phyloP scores from a whole-genome alignment of 2,329 filamentous ascomycete species.

The Pseudogymnoascus sp. region DNA sequence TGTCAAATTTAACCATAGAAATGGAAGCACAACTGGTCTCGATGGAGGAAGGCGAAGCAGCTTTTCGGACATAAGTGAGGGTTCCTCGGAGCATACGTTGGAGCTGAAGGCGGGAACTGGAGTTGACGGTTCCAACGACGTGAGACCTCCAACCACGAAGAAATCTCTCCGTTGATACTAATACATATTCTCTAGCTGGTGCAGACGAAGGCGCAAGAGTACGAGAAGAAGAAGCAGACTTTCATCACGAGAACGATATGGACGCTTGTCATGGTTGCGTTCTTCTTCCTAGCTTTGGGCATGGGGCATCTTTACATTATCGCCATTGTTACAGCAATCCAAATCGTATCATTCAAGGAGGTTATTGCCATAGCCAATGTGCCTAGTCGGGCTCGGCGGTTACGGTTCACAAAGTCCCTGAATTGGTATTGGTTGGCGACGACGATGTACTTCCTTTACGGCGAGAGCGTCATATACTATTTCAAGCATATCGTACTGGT shows the following conservation, averaged over 20 bases:
- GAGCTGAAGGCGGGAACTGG: constrained; percentile 21
- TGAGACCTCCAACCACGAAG: constrained; percentile 25
- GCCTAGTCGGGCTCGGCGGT: constrained; percentile 79
- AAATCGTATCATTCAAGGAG: constrained; percentile 98
- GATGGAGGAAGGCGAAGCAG: constrained; percentile 50
- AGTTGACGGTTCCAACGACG: constrained; percentile 33
- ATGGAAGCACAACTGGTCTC: constrained; percentile 22
- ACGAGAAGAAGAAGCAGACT: constrained; percentile 97
- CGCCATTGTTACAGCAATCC: constrained; percentile 81
- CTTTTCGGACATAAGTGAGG: constrained; percentile 64
- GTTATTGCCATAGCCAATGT: constrained; percentile 97
- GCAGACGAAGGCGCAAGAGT: constrained; percentile 52
- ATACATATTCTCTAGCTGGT: constrained; percentile 18
- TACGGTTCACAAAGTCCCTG: constrained; percentile 89
- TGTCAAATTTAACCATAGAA: constrained; percentile 43
- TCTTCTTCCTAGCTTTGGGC: constrained; percentile 88
- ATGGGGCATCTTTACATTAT: constrained; percentile 98
- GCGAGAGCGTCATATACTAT: constrained; percentile 98
- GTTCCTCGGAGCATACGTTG: constrained; percentile 36
- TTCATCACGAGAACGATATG: constrained; percentile 96
- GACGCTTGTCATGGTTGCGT: constrained; percentile 94
- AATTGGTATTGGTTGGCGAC: constrained; percentile 99
- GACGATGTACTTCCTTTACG: constrained; percentile 98
- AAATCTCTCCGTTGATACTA: constrained; percentile 15
- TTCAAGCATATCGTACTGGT: constrained; percentile 98